Evolutionary conservation across 371 early-diverging fungal species (phyloP).

Genomic region (Mucor ambiguus): DNA sequence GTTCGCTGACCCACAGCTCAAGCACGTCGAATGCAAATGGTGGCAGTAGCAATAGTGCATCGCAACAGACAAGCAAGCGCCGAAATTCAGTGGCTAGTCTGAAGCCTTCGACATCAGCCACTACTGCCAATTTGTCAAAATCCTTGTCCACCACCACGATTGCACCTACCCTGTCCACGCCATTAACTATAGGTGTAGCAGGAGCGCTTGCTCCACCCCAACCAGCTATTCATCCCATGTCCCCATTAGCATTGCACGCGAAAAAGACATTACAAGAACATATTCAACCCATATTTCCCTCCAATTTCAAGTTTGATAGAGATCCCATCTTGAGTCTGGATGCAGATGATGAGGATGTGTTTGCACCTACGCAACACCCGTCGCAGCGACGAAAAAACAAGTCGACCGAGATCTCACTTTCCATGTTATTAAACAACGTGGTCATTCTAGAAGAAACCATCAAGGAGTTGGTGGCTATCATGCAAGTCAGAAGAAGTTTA

Average conservation of each 20-base stretch:
- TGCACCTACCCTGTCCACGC: neutral
- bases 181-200: slow-evolving; percentile 9
- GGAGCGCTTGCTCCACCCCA: neutral
- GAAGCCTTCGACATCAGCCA: neutral
- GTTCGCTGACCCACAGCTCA: neutral
- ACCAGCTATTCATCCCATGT: slow-evolving; percentile 28
- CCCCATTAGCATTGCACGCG: slow-evolving; percentile 47
- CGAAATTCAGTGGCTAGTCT: neutral
- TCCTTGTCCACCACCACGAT: neutral
- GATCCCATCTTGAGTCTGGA: slow-evolving; percentile 39
- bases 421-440: slow-evolving; percentile 82
- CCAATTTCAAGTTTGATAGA: slow-evolving; percentile 56
- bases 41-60: neutral
- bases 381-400: slow-evolving; percentile 40
- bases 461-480: slow-evolving; percentile 86
- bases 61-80: neutral
- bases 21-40: neutral
- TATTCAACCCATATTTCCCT: slow-evolving; percentile 64
- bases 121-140: neutral
- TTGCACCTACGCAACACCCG: slow-evolving; percentile 45
- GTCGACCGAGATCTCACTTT: slow-evolving; percentile 61
- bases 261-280: slow-evolving; percentile 45
- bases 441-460: slow-evolving; percentile 90
- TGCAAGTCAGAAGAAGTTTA: slow-evolving; percentile 78
- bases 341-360: slow-evolving; percentile 52